Evolutionary conservation across 2,329 filamentous ascomycete genomes (phyloP).

Genomic region (Fusarium concolor): DNA sequence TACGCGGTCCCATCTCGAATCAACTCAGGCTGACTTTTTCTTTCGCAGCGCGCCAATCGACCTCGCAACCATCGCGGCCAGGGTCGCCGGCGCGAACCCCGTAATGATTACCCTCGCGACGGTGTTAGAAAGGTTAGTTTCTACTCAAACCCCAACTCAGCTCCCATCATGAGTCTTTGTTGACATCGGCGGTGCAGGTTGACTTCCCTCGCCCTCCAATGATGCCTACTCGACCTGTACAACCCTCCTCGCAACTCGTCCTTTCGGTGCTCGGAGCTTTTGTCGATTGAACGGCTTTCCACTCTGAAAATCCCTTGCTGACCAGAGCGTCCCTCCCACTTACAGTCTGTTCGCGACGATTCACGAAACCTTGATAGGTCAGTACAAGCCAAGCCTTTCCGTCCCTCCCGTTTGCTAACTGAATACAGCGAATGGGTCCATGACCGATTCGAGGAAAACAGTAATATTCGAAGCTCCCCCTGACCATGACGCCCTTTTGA

Average conservation of each 20-base stretch:
- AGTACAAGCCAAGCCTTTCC: constrained; percentile 45
- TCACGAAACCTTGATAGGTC: constrained; percentile 78
- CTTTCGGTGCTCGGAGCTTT: constrained; percentile 48
- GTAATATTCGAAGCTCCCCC: constrained; percentile 53
- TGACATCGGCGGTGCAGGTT: constrained; percentile 49
- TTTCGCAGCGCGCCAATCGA: constrained; percentile 46
- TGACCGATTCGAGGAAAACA: constrained; percentile 84
- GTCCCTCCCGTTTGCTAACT: constrained; percentile 19
- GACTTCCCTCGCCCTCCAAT: constrained; percentile 49
- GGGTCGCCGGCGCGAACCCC: constrained; percentile 52
- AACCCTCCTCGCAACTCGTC: constrained; percentile 47
- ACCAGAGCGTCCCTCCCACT: constrained; percentile 52
- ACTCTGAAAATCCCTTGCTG: constrained; percentile 55
- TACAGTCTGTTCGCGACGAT: constrained; percentile 71
- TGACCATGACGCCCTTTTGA: constrained; percentile 37
- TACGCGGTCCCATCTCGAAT: constrained; percentile 25
- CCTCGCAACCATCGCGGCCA: constrained; percentile 52
- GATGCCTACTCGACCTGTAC: constrained; percentile 46
- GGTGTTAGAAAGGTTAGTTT: constrained; percentile 85
- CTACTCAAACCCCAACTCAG: background rate
- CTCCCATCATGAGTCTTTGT: constrained; percentile 21
- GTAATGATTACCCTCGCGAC: constrained; percentile 74
- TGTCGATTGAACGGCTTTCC: constrained; percentile 48
- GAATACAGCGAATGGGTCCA: constrained; percentile 87
- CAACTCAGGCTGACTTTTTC: constrained; percentile 37